Base-by-base conservation (phyloP, 2,329 filamentous ascomycete genomes). In the Trichophyton mentagrophytes region DNA sequence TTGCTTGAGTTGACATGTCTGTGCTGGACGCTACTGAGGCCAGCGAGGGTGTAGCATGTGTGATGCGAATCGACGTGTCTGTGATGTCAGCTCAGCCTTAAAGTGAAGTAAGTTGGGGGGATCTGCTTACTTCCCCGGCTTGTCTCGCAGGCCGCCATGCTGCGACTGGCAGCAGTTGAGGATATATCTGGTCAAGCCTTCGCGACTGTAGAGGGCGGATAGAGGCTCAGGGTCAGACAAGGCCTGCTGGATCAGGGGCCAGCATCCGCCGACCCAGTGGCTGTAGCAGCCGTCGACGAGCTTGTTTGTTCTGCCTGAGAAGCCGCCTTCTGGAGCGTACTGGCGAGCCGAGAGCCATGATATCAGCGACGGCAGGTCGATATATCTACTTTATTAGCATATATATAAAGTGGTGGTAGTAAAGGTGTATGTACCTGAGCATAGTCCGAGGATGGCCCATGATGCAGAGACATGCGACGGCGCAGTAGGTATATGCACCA, bases 271-370 rank as follows among this genome's bases (percentile, higher is more conserved):
- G 38, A 96, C 87, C 93, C 93, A 99, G 74, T 96, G 92, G 71
- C 89, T 95, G 77, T 99, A 99, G 76, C 93, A 99, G 53, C 92
- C 93, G 73, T 99, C 93, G 36, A 97, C 93, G 36, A 99, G 81
- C 77, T 99, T 99, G 79, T 97, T 97, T 30, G 92, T 96, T 67
- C 93, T 87, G 63, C 93, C 93, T 46, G 89, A 88, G 70, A 96
- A 91, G 40, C 93, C 93, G 65, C 91, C 91, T 73, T 97, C 93
- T 2, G 92, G 93, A 33, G 85, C 85, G 72, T 92, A 88, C 73
- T 99, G 93, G 62, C 90, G 86, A 51, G 89, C 85, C 6, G 90
- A 92, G 44, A 99, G 82, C 90, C 93, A 99, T 63, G 86, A 85
- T 56, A 93, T 80, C 60, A 99, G 80, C 58, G 84, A 79, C 63